Base-by-base conservation (phyloP, 805 yeast species). In the Jamesozyma gamospora region DNA sequence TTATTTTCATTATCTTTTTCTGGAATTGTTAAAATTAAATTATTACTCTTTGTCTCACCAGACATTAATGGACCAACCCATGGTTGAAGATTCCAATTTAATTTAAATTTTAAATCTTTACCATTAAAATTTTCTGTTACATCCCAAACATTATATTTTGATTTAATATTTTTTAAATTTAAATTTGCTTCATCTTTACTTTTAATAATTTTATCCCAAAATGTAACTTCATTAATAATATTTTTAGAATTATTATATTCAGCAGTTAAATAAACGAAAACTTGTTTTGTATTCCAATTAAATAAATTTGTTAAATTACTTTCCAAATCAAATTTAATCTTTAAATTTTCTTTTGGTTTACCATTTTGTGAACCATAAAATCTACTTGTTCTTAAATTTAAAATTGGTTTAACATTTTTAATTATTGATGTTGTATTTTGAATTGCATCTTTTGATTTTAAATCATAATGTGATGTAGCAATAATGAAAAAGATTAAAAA, bases 261-360 rank as follows among this genome's bases (percentile, higher is more conserved):
- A 1, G 94, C 95, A 3, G 94, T 83, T 46, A 92, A 67, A 53
- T 90, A 92, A 4, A 81, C 83, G 53, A 92, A 90, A n/a, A 90
- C 77, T 62, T 90, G 97, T 57, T 90, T 90, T 11, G 98, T 92
- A 63, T 90, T 92, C 96, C 96, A 90, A 61, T 82, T 87, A 72
- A 88, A 88, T 38, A 92, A 69, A 2, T 85, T 79, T 1, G 83
- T 57, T 45, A 90, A 67, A 60, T 90, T 96, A 1, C 74, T 67
- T 5, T 75, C 75, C 35, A 92, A 64, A 56, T 85, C 94, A 53
- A 92, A 87, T 11, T 64, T 63, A 30, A 87, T 59, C 50, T 71
- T 74, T 41, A 82, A 69, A 56, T 85, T 85, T 55, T 88, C 95
- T 63, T 81, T 87, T 37, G 83, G 79, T 47, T 69, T 72, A 37